Percentiles rank a stretch among this genome's conserved stretches.
phyloP scores from a whole-genome alignment of 371 early-diverging fungal species.

The Basidiobolus meristosporus region DNA sequence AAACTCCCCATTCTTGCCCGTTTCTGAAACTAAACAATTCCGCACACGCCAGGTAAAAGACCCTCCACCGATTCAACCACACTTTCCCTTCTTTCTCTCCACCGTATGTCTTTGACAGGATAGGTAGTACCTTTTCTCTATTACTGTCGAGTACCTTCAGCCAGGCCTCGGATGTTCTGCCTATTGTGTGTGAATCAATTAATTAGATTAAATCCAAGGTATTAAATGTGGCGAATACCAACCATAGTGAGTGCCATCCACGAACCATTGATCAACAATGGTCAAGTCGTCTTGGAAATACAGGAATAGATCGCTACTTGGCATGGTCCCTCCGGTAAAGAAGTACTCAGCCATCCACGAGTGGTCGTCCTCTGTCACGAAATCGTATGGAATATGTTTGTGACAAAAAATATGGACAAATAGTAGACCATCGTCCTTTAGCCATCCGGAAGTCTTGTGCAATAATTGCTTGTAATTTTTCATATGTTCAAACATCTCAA shows the following conservation, averaged over 20 bases:
- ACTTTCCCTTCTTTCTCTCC: slow-evolving; percentile 9
- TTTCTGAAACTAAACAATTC: slow-evolving; percentile 24
- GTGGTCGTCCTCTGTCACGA: slow-evolving; percentile 19
- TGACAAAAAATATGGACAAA: slow-evolving; percentile 38
- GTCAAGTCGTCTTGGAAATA: slow-evolving; percentile 23
- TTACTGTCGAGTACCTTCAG: slow-evolving; percentile 17
- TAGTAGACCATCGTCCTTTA: slow-evolving; percentile 16
- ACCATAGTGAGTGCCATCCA: slow-evolving; percentile 30
- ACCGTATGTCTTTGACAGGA: slow-evolving; percentile 17
- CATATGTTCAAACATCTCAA: slow-evolving; percentile 48
- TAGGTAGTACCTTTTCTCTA: slow-evolving; percentile 14
- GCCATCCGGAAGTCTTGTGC: slow-evolving; percentile 20
- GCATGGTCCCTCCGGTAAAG: slow-evolving; percentile 30
- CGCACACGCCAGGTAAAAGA: slow-evolving; percentile 25
- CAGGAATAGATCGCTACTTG: slow-evolving; percentile 18
- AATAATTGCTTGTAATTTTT: slow-evolving; percentile 28
- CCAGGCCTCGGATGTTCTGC: slow-evolving; percentile 19
- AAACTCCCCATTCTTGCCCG: slow-evolving; percentile 30
- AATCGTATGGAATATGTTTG: slow-evolving; percentile 24
- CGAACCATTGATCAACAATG: slow-evolving; percentile 25
- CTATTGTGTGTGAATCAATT: slow-evolving; percentile 1
- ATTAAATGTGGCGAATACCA: background rate
- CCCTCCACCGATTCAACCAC: slow-evolving; percentile 33
- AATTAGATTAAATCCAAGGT: background rate
- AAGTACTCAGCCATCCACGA: slow-evolving; percentile 41